phyloP scores from a whole-genome alignment of 345 rosid genomes.

The Diplotaxis tenuifolia region DNA sequence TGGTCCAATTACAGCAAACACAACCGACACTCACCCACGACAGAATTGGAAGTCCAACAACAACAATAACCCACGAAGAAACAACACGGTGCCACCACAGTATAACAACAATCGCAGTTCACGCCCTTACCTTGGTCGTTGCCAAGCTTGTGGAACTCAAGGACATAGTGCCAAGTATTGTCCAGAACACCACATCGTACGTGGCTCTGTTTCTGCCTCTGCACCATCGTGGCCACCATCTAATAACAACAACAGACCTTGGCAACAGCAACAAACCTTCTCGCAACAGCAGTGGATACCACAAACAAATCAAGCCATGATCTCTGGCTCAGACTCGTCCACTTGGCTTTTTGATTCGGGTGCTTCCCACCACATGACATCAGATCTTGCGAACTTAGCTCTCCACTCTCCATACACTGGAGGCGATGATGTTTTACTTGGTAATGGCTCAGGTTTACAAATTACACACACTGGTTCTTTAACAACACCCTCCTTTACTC shows the following conservation, averaged over 20 bases:
- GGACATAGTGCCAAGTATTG: neutral
- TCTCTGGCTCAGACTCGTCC: neutral
- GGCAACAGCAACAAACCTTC: neutral
- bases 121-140: neutral
- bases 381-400: neutral
- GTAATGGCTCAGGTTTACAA: neutral
- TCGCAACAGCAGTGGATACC: neutral
- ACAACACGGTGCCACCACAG: neutral
- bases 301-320: neutral
- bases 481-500: neutral
- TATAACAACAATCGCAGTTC: neutral
- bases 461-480: neutral
- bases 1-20: neutral
- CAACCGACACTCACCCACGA: neutral
- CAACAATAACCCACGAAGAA: neutral
- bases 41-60: neutral
- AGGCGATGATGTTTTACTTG: neutral
- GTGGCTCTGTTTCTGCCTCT: neutral
- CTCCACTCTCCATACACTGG: neutral
- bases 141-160: neutral
- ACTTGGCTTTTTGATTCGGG: neutral
- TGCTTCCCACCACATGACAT: neutral
- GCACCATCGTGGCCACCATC: neutral
- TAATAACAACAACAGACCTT: too few relatives aligned
- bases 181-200: neutral